Evolutionary conservation across 371 early-diverging fungal species (phyloP).

Genomic region (Mortierella sp.): DNA sequence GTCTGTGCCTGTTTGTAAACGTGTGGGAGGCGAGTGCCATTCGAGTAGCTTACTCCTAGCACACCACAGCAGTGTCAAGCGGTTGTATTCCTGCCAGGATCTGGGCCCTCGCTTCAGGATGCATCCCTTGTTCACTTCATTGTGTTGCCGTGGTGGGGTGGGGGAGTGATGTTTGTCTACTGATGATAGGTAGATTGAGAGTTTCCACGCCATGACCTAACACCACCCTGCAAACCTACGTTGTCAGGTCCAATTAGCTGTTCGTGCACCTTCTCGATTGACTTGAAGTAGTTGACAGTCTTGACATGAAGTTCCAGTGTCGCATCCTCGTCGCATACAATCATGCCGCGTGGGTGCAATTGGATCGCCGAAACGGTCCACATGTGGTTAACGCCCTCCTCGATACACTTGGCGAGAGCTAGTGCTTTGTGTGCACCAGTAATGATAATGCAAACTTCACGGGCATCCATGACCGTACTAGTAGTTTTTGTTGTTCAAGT

Average conservation of each 20-base stretch:
- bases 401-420: conserved; percentile 87
- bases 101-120: not conserved
- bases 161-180: conserved; percentile 8
- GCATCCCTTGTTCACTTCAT: not conserved
- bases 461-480: conserved; percentile 88
- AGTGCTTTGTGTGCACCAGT: conserved; percentile 86
- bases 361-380: conserved; percentile 94
- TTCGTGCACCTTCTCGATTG: conserved; percentile 88
- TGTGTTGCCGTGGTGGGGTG: not conserved
- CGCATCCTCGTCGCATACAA: conserved; percentile 93
- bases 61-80: not conserved
- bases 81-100: not conserved
- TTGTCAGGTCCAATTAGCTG: conserved; percentile 83
- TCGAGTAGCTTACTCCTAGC: not conserved
- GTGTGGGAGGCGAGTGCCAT: not conserved
- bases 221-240: conserved; percentile 77
- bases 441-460: conserved; percentile 87
- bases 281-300: conserved; percentile 91
- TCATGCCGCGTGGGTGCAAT: conserved; percentile 86
- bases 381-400: conserved; percentile 91
- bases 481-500: not conserved
- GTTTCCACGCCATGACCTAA: conserved; percentile 52
- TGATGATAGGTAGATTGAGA: conserved; percentile 53
- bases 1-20: not conserved
- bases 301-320: conserved; percentile 91